Conservation (phyloP, 2,329 filamentous ascomycete genomes). For the Xylariaceae sp. region DNA sequence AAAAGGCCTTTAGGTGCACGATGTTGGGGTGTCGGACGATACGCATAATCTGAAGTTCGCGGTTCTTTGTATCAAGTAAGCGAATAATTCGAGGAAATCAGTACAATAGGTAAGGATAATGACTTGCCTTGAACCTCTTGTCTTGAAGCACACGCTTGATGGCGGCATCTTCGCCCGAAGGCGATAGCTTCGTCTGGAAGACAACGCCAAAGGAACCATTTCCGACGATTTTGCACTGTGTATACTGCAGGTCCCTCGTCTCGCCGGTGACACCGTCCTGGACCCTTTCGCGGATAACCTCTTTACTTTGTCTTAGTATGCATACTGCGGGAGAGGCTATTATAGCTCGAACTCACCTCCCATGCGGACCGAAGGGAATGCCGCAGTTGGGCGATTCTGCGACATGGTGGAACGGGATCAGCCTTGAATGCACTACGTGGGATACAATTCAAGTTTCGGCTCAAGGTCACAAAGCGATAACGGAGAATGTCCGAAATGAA, state of each 20-base stretch:
- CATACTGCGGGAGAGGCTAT: conserved; percentile 13
- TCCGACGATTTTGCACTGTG: conserved; percentile 98
- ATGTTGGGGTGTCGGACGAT: conserved; percentile 99
- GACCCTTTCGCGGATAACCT: conserved; percentile 97
- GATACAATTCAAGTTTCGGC: conserved; percentile 24
- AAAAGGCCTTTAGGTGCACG: conserved; percentile 97
- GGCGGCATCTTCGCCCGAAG: conserved; percentile 95
- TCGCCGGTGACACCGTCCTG: conserved; percentile 97
- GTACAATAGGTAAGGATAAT: not conserved
- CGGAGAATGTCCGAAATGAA: conserved; percentile 20
- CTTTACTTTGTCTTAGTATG: conserved; percentile 43
- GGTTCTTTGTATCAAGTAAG: conserved; percentile 61
- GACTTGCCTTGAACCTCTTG: conserved; percentile 93
- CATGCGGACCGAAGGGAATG: conserved; percentile 86
- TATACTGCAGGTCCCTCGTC: conserved; percentile 94
- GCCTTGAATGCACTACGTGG: conserved; percentile 24
- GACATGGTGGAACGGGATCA: conserved; percentile 30
- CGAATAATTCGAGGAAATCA: conserved; percentile 4
- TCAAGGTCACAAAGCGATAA: conserved; percentile 28
- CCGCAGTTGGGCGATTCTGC: conserved; percentile 60
- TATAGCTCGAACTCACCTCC: conserved; percentile 66
- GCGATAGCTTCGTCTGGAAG: conserved; percentile 97
- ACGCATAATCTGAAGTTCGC: conserved; percentile 98
- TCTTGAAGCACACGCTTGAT: conserved; percentile 99
- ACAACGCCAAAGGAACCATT: conserved; percentile 98